Percentiles rank a stretch among this genome's conserved stretches.
Evolutionary conservation across 2,329 filamentous ascomycete species (phyloP).

Genomic region (Torrubiella hemipterigena): DNA sequence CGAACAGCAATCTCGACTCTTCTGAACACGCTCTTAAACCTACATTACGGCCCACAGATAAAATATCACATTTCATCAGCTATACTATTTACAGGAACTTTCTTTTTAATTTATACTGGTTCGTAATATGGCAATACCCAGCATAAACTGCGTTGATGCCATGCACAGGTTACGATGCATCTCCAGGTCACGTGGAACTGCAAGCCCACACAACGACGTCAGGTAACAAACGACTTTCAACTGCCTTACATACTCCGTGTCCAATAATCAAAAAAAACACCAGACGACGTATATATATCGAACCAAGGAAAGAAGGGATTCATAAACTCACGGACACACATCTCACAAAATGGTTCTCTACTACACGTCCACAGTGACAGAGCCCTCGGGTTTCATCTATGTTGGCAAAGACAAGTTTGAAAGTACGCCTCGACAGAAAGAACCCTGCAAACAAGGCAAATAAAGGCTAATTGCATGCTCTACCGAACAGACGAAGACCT

Average conservation of each 20-base stretch:
- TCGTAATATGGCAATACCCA: no score
- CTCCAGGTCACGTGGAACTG: not conserved
- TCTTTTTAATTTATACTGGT: no score
- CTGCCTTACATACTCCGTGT: not conserved
- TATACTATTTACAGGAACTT: no score
- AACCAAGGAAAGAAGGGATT: not conserved
- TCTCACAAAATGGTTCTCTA: slow-evolving; percentile 76
- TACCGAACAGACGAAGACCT: slow-evolving; percentile 71
- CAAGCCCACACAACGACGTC: not conserved
- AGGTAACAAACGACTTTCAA: no score
- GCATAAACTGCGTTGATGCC: not conserved
- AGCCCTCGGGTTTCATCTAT: slow-evolving; percentile 79
- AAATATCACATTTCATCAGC: no score
- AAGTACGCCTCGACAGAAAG: slow-evolving; percentile 47
- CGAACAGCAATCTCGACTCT: no score
- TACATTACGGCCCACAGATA: no score
- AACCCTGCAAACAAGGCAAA: not conserved
- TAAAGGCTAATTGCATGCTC: not conserved
- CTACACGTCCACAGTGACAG: slow-evolving; percentile 76
- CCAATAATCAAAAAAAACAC: not conserved
- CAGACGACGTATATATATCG: not conserved
- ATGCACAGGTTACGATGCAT: not conserved
- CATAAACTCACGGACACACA: not conserved
- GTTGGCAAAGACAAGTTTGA: slow-evolving; percentile 99
- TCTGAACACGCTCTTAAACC: no score